These are phyloP conservation scores for Porogramme epimiltina DNA, from an alignment of 1,284 basidiomycete species.

Conservation along the genomic window DNA sequence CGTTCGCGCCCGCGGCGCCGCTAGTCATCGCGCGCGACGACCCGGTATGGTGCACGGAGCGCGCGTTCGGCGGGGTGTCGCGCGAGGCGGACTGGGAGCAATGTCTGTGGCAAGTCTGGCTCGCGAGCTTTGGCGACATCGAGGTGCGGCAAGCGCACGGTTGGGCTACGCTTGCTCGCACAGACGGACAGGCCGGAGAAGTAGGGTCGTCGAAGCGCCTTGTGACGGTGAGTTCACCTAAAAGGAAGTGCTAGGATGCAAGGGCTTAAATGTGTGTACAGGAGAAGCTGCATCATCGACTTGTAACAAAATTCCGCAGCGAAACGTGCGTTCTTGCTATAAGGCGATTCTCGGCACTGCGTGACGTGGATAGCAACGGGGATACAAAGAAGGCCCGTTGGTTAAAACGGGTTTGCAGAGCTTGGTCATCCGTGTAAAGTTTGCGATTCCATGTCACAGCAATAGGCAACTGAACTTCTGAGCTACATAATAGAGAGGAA, in stretches of 20 bases:
- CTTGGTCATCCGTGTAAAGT: constrained; percentile 22
- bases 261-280: constrained; percentile 16
- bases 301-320: constrained; percentile 48
- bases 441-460: too few species aligned
- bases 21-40: constrained; percentile 49
- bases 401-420: constrained; percentile 33
- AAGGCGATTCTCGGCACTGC: constrained; percentile 43
- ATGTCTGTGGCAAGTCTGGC: constrained; percentile 70
- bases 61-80: constrained; percentile 47
- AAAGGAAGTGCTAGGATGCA: neutral
- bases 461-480: too few species aligned
- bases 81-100: constrained; percentile 60
- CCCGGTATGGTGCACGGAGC: constrained; percentile 65
- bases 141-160: constrained; percentile 29
- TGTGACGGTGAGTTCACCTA: constrained; percentile 12
- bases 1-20: constrained; percentile 45
- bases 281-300: constrained; percentile 42
- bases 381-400: constrained; percentile 33
- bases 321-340: constrained; percentile 57
- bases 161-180: constrained; percentile 8
- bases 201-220: neutral
- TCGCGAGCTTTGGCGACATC: constrained; percentile 50
- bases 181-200: neutral
- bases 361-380: constrained; percentile 21
- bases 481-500: too few species aligned